A percentile compares a stretch with the other conserved stretches of the same genome.
Evolutionary conservation across 140 eudicot genomes (phyloP).

Genomic region (Artemisia princeps): DNA sequence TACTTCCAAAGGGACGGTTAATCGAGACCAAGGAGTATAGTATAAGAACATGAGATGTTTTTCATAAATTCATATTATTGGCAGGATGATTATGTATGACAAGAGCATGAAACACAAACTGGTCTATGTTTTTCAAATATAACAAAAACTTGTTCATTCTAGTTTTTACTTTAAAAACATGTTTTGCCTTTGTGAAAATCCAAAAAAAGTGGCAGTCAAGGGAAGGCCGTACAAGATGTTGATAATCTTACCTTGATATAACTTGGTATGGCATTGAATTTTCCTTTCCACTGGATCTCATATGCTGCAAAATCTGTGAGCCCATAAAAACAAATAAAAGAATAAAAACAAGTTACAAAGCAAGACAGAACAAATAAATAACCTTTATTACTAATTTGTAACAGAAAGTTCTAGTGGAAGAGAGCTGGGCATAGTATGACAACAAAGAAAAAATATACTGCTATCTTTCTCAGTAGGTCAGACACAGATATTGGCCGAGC

Average conservation of each 20-base stretch:
- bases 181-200: neutral
- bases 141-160: neutral
- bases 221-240: neutral
- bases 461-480: too few species aligned
- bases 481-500: too few species aligned
- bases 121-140: neutral
- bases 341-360: neutral
- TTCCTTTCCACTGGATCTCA: constrained; percentile 97
- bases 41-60: neutral
- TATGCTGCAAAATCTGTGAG: constrained; percentile 83
- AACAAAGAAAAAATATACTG: too few species aligned
- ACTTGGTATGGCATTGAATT: constrained; percentile 98
- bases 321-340: constrained; percentile 2
- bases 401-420: constrained; percentile 8
- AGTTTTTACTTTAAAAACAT: neutral
- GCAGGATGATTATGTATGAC: neutral
- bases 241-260: constrained; percentile 63
- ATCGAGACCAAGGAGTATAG: neutral
- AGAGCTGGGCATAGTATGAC: neutral
- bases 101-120: neutral
- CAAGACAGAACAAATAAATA: constrained; percentile 17
- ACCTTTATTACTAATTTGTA: constrained; percentile 6
- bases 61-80: neutral
- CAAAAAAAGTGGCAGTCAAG: neutral
- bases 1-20: neutral